These are phyloP conservation scores for Candida vaughaniae DNA, from an alignment of 805 yeast species.

Conservation along the genomic window DNA sequence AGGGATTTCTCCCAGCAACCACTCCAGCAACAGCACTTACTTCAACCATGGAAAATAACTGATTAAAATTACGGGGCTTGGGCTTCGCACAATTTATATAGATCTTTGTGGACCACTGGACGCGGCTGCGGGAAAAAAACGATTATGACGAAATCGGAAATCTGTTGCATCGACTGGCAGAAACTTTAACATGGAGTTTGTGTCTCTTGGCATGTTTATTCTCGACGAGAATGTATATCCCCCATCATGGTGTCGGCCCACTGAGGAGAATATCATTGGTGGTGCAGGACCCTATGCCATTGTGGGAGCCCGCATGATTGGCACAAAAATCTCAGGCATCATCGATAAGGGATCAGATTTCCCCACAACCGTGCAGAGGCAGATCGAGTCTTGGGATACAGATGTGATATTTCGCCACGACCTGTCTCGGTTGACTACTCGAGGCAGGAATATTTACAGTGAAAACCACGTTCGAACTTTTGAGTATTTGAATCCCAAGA, in stretches of 20 bases:
- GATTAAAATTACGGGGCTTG: too few species aligned
- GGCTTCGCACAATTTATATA: too few species aligned
- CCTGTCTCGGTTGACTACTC: conserved; percentile 58
- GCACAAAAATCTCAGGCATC: conserved; percentile 59
- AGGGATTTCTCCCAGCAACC: conserved; percentile 69
- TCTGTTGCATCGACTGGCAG: too few species aligned
- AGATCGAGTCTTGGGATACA: conserved; percentile 59
- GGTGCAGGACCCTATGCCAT: conserved; percentile 89
- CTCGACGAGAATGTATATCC: conserved; percentile 78
- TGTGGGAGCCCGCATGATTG: conserved; percentile 65
- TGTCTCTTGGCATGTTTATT: conserved; percentile 71
- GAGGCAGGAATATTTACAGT: conserved; percentile 79
- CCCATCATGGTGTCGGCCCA: conserved; percentile 26
- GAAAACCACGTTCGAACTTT: conserved; percentile 57
- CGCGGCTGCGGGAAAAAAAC: too few species aligned
- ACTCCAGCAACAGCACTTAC: conserved; percentile 59
- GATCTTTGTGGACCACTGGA: too few species aligned
- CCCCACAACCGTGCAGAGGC: conserved; percentile 46
- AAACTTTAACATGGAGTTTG: conserved; percentile 8
- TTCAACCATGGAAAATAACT: conserved; percentile 16
- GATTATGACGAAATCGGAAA: too few species aligned
- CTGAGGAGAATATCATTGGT: conserved; percentile 61
- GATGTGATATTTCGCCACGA: conserved; percentile 58
- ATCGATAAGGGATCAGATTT: conserved; percentile 82
- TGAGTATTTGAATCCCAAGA: conserved; percentile 60